These are phyloP conservation scores for Actinomortierella wolfii DNA, from an alignment of 371 early-diverging fungal genomes.

Conservation along the genomic window DNA sequence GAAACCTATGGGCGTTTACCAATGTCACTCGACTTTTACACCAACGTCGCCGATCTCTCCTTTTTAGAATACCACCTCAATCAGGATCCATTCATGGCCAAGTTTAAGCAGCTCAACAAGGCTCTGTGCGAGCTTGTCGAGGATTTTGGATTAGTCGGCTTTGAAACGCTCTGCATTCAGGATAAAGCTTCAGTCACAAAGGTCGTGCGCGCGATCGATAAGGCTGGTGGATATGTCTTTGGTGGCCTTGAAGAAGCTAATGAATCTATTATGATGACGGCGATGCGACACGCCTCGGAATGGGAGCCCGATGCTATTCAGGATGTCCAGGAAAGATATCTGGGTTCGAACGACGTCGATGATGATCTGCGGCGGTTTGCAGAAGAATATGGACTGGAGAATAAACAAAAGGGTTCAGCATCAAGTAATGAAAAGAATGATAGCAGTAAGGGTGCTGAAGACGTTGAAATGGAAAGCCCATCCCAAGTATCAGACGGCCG, in stretches of 20 bases:
- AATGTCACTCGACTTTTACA: conserved; percentile 93
- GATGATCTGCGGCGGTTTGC: conserved; percentile 39
- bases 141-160: conserved; percentile 90
- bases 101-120: conserved; percentile 75
- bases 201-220: conserved; percentile 83
- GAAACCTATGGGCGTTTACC: conserved; percentile 72
- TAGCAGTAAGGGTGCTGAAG: too few relatives aligned
- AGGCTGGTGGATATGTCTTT: conserved; percentile 92
- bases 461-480: too few relatives aligned
- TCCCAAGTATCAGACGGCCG: too few relatives aligned
- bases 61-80: conserved; percentile 80
- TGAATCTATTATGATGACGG: conserved; percentile 74
- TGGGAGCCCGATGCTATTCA: conserved; percentile 56
- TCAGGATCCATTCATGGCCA: conserved; percentile 68
- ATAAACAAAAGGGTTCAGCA: conserved; percentile 5
- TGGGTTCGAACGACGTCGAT: conserved; percentile 36
- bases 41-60: conserved; percentile 88
- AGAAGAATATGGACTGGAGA: conserved; percentile 26
- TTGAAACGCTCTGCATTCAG: conserved; percentile 84
- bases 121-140: conserved; percentile 90
- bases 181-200: conserved; percentile 85
- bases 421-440: too few relatives aligned
- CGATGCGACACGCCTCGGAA: conserved; percentile 55
- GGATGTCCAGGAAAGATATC: conserved; percentile 70
- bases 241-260: conserved; percentile 84